These are phyloP conservation scores for Nigrograna mackinnonii DNA, from an alignment of 2,329 filamentous ascomycete species.

Conservation along the genomic window DNA sequence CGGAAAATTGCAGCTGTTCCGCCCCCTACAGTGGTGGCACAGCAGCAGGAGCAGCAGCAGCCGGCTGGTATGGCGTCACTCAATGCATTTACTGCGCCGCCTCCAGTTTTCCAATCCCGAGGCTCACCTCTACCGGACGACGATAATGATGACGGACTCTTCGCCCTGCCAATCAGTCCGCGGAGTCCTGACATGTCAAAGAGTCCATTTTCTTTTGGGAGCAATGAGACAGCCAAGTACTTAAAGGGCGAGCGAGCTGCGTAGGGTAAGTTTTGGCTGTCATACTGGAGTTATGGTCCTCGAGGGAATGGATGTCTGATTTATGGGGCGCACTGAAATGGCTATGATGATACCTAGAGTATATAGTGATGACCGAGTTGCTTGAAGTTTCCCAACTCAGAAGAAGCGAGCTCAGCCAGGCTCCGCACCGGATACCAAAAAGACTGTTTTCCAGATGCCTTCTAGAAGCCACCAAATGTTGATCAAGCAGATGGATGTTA, in stretches of 20 bases:
- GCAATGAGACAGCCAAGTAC: conserved; percentile 36
- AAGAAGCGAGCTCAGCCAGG: too few species aligned
- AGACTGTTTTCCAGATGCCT: too few species aligned
- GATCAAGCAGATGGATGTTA: too few species aligned
- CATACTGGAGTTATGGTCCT: conserved; percentile 14
- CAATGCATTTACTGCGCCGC: conserved; percentile 45
- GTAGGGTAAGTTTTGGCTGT: conserved; percentile 14
- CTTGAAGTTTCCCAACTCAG: too few species aligned
- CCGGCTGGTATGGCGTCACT: conserved; percentile 47
- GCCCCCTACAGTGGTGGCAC: conserved; percentile 43
- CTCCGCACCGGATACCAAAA: too few species aligned
- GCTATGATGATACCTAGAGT: conserved; percentile 28
- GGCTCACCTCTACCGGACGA: conserved; percentile 41
- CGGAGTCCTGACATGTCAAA: conserved; percentile 83
- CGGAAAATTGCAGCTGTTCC: conserved; percentile 38
- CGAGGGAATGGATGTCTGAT: conserved; percentile 3
- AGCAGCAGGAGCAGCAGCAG: conserved; percentile 38
- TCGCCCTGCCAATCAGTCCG: conserved; percentile 84
- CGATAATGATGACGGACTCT: conserved; percentile 77
- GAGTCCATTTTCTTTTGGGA: conserved; percentile 72
- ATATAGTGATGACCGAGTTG: conserved; percentile 13
- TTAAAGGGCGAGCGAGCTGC: conserved; percentile 30
- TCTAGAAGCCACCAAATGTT: too few species aligned
- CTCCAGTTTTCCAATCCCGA: conserved; percentile 31
- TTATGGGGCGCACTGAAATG: conserved; percentile 9